Evolutionary conservation across 495 filamentous ascomycete genomes (phyloP).

Genomic region (Penicillium verhagenii): DNA sequence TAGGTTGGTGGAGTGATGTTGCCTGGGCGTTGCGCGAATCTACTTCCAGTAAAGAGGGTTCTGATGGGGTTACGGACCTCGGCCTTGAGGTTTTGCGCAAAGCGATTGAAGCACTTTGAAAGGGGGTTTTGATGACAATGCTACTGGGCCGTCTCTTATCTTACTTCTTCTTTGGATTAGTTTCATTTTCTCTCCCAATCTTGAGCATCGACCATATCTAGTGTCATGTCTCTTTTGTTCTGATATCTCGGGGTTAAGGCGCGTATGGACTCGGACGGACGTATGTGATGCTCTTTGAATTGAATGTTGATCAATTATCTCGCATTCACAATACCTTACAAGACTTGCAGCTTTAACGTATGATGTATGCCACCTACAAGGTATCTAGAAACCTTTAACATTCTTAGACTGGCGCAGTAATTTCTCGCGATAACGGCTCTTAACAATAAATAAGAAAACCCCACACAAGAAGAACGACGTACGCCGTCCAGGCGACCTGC

Average conservation of each 20-base stretch:
- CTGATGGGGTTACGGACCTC: slow-evolving; percentile 42
- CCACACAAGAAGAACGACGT: too few relatives aligned
- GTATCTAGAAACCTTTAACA: too few relatives aligned
- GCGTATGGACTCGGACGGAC: not conserved
- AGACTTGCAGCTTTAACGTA: too few relatives aligned
- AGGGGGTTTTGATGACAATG: slow-evolving; percentile 15
- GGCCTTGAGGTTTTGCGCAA: slow-evolving; percentile 69
- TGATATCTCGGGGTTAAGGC: slow-evolving; percentile 2
- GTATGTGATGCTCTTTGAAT: too few relatives aligned
- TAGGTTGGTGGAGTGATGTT: slow-evolving; percentile 91
- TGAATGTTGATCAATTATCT: too few relatives aligned
- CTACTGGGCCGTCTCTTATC: not conserved
- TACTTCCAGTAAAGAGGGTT: slow-evolving; percentile 37
- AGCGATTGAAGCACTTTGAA: slow-evolving; percentile 73
- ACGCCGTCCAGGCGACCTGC: too few relatives aligned
- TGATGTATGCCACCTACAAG: too few relatives aligned
- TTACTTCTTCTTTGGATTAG: not conserved
- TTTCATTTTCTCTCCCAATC: not conserved
- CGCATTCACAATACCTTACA: too few relatives aligned
- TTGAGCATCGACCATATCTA: not conserved
- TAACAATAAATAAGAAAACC: too few relatives aligned
- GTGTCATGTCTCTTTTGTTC: not conserved
- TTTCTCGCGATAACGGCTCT: too few relatives aligned
- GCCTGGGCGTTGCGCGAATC: slow-evolving; percentile 70
- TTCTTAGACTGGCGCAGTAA: too few relatives aligned